A percentile compares a stretch with the other conserved stretches of the same genome.
Conservation (phyloP, 2,329 filamentous ascomycete species). For the Monilinia fructigena region DNA sequence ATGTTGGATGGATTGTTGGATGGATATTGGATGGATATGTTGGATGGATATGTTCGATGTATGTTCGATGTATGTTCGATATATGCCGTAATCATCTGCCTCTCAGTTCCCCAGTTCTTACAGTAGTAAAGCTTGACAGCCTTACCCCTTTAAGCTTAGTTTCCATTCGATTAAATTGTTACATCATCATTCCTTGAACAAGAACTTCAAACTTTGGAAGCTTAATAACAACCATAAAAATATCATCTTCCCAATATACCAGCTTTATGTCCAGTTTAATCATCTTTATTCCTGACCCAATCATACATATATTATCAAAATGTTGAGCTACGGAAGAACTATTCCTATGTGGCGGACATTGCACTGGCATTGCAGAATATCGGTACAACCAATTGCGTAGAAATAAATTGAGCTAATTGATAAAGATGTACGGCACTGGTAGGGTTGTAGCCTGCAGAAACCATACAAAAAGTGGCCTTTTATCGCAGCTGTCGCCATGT, state of each 20-base stretch:
- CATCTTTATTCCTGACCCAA: neutral
- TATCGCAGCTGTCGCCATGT: too few relatives aligned
- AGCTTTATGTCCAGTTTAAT: too few relatives aligned
- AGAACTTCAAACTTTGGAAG: too few relatives aligned
- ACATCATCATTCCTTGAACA: too few relatives aligned
- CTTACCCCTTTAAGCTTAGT: neutral
- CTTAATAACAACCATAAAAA: too few relatives aligned
- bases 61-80: too few relatives aligned
- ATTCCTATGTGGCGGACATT: neutral
- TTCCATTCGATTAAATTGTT: neutral
- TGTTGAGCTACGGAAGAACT: neutral
- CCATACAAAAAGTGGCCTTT: too few relatives aligned
- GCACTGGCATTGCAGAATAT: neutral
- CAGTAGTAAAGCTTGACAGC: neutral
- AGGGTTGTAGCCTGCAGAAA: too few relatives aligned
- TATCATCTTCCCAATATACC: too few relatives aligned
- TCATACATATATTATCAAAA: neutral
- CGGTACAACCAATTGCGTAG: neutral
- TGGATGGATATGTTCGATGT: too few relatives aligned
- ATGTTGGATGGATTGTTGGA: too few relatives aligned
- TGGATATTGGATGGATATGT: too few relatives aligned
- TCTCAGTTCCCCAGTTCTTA: neutral
- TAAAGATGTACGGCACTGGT: neutral
- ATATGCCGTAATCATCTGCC: neutral
- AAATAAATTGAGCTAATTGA: neutral